phyloP scores from a whole-genome alignment of 192 early-diverging fungal genomes.

The Backusella tuberculispora region DNA sequence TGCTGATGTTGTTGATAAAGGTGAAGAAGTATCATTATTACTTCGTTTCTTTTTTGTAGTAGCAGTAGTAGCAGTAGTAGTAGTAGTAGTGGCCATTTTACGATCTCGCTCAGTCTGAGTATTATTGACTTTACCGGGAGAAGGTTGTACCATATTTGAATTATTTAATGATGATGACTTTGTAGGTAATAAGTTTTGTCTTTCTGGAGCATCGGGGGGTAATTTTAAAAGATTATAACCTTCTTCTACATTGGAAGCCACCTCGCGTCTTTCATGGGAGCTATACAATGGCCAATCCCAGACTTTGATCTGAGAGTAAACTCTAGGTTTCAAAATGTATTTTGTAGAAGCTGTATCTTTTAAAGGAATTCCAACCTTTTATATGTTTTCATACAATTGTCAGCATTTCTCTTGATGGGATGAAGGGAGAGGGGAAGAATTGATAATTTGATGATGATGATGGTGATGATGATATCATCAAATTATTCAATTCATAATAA shows the following conservation, averaged over 20 bases:
- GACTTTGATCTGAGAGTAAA: constrained; percentile 32
- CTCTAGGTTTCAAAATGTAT: constrained; percentile 28
- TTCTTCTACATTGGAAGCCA: constrained; percentile 26
- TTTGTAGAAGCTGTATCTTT: constrained; percentile 9
- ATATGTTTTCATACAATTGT: no score
- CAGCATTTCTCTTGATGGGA: no score
- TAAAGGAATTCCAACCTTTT: constrained; percentile 19
- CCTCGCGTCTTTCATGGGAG: constrained; percentile 22
- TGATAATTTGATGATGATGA: background rate
- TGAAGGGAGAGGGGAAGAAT: no score
- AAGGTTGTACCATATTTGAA: constrained; percentile 19
- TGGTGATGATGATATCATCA: background rate
- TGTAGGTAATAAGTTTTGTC: background rate
- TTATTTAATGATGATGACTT: background rate
- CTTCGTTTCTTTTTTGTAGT: background rate
- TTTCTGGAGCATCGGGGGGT: constrained; percentile 27
- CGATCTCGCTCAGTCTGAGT: constrained; percentile 9
- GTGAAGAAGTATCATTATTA: background rate
- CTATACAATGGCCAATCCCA: constrained; percentile 40
- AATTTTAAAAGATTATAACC: constrained; percentile 26
- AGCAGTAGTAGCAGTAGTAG: background rate
- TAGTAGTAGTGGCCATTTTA: background rate
- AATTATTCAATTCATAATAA: background rate
- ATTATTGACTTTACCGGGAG: background rate
- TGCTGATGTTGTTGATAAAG: background rate